These are phyloP conservation scores for Xylariaceae sp. DNA, from an alignment of 2,329 filamentous ascomycete genomes.

Conservation along the genomic window DNA sequence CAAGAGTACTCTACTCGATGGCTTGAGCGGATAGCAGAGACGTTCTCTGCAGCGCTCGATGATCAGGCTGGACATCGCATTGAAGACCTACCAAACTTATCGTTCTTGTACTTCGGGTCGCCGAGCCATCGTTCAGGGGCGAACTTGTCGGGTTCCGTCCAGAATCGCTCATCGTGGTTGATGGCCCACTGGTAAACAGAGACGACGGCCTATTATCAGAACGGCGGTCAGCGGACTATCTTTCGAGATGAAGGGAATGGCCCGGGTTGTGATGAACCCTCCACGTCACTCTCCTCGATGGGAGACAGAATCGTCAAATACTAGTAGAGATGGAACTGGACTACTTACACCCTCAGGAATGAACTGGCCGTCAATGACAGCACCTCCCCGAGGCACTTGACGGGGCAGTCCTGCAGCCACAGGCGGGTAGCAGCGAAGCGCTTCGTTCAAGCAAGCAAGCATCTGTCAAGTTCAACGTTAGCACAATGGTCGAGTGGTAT, in stretches of 20 bases:
- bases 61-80: neutral
- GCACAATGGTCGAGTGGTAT: neutral
- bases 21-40: neutral
- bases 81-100: slow-evolving; percentile 26
- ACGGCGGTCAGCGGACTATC: neutral
- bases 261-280: no score
- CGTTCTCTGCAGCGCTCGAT: neutral
- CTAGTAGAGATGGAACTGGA: neutral
- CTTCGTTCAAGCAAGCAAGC: slow-evolving; percentile 39
- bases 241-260: neutral
- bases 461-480: slow-evolving; percentile 21
- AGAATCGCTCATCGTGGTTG: slow-evolving; percentile 34
- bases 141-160: slow-evolving; percentile 35
- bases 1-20: neutral
- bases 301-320: no score
- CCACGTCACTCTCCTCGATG: no score
- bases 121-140: slow-evolving; percentile 38
- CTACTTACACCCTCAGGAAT: slow-evolving; percentile 25
- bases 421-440: slow-evolving; percentile 38
- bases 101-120: slow-evolving; percentile 28
- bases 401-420: slow-evolving; percentile 23
- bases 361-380: slow-evolving; percentile 20
- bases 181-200: slow-evolving; percentile 34
- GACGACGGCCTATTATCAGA: slow-evolving; percentile 29
- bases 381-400: slow-evolving; percentile 21